These are phyloP conservation scores for Coemansia sp. DNA, from an alignment of 192 early-diverging fungal genomes.

Conservation along the genomic window DNA sequence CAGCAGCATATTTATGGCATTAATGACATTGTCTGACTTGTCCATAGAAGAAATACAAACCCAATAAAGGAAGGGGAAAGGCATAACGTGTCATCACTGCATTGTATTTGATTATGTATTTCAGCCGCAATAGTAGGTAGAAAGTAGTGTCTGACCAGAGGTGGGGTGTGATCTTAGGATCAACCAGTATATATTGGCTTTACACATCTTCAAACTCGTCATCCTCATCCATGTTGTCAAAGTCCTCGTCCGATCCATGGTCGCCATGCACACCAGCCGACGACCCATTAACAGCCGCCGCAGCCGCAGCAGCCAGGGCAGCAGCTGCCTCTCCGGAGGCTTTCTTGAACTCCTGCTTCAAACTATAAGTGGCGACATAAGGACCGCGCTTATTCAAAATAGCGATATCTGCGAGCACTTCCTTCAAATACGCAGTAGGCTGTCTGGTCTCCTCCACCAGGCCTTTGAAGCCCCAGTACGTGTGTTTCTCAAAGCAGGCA, in stretches of 20 bases:
- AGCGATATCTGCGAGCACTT: conserved; percentile 80
- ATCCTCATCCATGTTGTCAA: conserved; percentile 44
- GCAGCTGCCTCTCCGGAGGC: conserved; percentile 26
- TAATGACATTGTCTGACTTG: no score
- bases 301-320: conserved; percentile 25
- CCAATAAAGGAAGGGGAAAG: no score
- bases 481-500: conserved; percentile 73
- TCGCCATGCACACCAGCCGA: conserved; percentile 6
- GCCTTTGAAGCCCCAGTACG: conserved; percentile 88
- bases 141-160: no score
- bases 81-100: no score
- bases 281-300: conserved; percentile 6
- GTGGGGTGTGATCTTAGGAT: background rate
- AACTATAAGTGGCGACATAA: conserved; percentile 77
- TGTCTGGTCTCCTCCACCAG: conserved; percentile 82
- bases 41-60: no score
- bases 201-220: conserved; percentile 60
- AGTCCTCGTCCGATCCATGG: conserved; percentile 20
- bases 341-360: conserved; percentile 83
- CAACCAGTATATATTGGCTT: background rate
- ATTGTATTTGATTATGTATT: no score
- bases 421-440: conserved; percentile 81
- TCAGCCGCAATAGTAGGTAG: no score
- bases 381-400: conserved; percentile 83
- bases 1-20: no score